phyloP scores from a whole-genome alignment of 129 eudicot species.

The sunflower (Helianthus annuus) region HanXRQr2.0-SUNRISE NC_035433.2:61014517-61015016 shows the following conservation, averaged over 20 bases:
- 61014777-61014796: conserved; percentile 17
- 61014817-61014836: conserved; percentile 7
- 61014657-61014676: conserved; percentile 38
- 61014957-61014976: too few relatives aligned
- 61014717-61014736: conserved; percentile 17
- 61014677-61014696: conserved; percentile 25
- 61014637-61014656: conserved; percentile 58
- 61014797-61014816: background rate
- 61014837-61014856: background rate
- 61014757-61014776: conserved; percentile 26
- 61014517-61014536: conserved; percentile 36
- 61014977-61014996: too few relatives aligned
- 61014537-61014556: conserved; percentile 40
- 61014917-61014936: too few relatives aligned
- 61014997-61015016: too few relatives aligned
- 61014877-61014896: background rate
- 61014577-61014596: conserved; percentile 22
- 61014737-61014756: conserved; percentile 22
- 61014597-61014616: conserved; percentile 26
- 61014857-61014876: background rate
- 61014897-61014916: background rate
- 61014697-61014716: conserved; percentile 17
- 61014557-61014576: conserved; percentile 28
- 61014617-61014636: conserved; percentile 17
- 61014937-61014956: too few relatives aligned